phyloP scores from a whole-genome alignment of 2,329 filamentous ascomycete genomes.

The Ceratocystis lukuohia region DNA sequence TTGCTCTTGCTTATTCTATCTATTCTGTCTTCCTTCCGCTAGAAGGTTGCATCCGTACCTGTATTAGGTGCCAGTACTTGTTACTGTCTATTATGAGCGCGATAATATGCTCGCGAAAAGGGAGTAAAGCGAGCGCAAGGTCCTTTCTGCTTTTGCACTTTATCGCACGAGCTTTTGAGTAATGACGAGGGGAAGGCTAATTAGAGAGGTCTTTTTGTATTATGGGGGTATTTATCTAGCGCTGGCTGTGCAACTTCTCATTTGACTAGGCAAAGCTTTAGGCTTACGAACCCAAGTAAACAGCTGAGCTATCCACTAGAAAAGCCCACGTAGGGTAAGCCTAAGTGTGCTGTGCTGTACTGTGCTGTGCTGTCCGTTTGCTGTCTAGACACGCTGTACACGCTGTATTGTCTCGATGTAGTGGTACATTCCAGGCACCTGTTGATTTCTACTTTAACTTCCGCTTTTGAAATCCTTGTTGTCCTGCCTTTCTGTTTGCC shows the following conservation, averaged over 20 bases:
- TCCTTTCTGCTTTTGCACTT: too few relatives aligned
- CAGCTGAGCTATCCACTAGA: background rate
- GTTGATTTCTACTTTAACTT: slow-evolving; percentile 13
- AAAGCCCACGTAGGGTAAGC: background rate
- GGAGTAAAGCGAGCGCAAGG: too few relatives aligned
- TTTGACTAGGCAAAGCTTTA: background rate
- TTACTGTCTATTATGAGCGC: background rate
- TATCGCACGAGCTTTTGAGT: too few relatives aligned
- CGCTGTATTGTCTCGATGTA: background rate
- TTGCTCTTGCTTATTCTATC: background rate
- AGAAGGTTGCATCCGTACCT: slow-evolving; percentile 4
- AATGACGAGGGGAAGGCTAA: too few relatives aligned
- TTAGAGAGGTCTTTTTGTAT: background rate
- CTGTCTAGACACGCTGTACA: background rate
- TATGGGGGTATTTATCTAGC: background rate
- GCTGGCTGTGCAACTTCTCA: background rate
- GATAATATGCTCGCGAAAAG: too few relatives aligned
- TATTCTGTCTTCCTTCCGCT: background rate
- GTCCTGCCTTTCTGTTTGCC: slow-evolving; percentile 15
- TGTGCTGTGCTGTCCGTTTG: background rate
- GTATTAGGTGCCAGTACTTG: background rate
- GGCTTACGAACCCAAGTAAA: background rate
- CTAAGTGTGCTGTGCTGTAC: background rate
- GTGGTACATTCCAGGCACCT: slow-evolving; percentile 8
- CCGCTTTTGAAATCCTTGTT: slow-evolving; percentile 18